Evolutionary conservation across 2,329 filamentous ascomycete species (phyloP).

Genomic region (Didymella segeticola): DNA sequence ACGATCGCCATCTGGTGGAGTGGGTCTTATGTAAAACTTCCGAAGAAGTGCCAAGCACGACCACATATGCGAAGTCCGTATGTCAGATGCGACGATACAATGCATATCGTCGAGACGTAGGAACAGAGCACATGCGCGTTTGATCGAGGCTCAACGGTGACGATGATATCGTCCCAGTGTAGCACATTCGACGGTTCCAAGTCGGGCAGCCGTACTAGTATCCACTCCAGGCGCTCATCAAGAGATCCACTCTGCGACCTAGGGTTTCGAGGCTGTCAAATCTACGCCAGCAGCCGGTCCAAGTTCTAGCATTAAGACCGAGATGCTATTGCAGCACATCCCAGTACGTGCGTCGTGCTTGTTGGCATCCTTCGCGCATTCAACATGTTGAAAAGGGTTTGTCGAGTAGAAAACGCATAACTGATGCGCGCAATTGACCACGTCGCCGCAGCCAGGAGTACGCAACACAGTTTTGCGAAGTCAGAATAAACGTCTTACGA

Average conservation of each 20-base stretch:
- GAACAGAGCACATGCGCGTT: too few species aligned
- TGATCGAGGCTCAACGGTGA: background rate
- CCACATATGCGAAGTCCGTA: background rate
- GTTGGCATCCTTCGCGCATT: background rate
- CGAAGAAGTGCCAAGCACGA: slow-evolving; percentile 8
- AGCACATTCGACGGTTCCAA: background rate
- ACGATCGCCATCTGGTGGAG: slow-evolving; percentile 14
- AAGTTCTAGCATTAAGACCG: background rate
- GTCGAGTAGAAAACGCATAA: slow-evolving; percentile 1
- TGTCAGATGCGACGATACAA: too few species aligned
- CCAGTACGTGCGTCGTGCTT: slow-evolving; percentile 9
- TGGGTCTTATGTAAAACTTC: slow-evolving; percentile 8
- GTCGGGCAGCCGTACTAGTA: background rate
- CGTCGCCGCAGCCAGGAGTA: too few species aligned
- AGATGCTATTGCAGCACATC: slow-evolving; percentile 2
- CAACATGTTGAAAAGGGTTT: background rate
- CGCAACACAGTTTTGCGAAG: background rate
- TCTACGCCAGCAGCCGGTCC: background rate
- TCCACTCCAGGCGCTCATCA: background rate
- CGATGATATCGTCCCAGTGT: too few species aligned
- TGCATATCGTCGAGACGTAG: too few species aligned
- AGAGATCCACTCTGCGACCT: slow-evolving; percentile 8
- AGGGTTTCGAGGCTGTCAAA: slow-evolving; percentile 12
- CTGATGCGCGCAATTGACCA: background rate
- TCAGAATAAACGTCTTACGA: background rate